Percentiles rank a stretch among this genome's conserved stretches.
phyloP scores from a whole-genome alignment of 345 rosid species.

The Aethionema arabicum region DNA sequence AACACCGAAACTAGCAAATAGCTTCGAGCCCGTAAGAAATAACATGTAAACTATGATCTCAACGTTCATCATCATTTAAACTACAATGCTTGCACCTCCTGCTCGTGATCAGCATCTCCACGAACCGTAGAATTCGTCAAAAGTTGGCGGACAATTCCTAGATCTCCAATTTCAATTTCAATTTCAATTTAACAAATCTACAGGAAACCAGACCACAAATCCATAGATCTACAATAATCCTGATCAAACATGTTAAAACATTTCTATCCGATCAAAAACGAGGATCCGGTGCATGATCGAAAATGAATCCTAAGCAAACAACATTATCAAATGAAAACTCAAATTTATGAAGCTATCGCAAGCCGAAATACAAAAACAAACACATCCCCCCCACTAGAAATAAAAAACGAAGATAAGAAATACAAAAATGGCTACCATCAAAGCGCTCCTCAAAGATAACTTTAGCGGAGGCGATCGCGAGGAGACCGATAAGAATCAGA shows the following conservation, averaged over 20 bases:
- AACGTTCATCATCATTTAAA: neutral
- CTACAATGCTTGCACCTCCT: too few species aligned
- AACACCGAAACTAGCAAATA: constrained; percentile 1
- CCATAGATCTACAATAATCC: constrained; percentile 24
- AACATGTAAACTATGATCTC: neutral
- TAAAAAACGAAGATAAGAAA: neutral
- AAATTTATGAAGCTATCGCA: neutral
- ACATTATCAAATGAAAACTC: constrained; percentile 5
- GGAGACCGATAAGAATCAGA: constrained; percentile 33
- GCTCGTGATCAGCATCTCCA: neutral
- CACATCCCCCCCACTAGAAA: neutral
- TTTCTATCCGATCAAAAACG: constrained; percentile 13
- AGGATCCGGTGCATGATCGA: constrained; percentile 20
- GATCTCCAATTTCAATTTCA: neutral
- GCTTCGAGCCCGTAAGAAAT: neutral
- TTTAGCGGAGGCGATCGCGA: constrained; percentile 48
- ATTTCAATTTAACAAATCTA: neutral
- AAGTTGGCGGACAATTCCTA: constrained; percentile 4
- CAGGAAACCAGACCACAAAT: neutral
- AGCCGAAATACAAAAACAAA: neutral
- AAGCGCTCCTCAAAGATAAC: constrained; percentile 81
- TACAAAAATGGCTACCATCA: constrained; percentile 44
- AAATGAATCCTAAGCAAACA: neutral
- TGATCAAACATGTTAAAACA: neutral
- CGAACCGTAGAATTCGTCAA: neutral